Conservation (phyloP, 176 grass and related monocot species). For the Triticum urartu region DNA sequence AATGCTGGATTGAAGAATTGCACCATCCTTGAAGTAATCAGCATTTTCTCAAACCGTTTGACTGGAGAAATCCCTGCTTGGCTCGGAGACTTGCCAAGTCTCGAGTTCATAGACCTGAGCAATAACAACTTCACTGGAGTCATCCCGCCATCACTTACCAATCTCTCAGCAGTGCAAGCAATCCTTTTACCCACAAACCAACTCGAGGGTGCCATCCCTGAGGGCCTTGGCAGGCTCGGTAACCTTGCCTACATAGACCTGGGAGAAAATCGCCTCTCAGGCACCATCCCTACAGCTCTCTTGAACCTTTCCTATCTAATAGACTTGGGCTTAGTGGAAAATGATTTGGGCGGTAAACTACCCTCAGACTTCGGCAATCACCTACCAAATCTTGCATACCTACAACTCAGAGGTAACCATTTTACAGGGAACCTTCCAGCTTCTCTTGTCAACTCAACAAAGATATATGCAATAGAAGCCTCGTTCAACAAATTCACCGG, state of each 20-base stretch:
- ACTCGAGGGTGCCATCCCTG: conserved; percentile 11
- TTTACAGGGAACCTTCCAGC: conserved; percentile 37
- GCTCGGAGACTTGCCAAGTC: not conserved
- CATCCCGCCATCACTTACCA: conserved; percentile 10
- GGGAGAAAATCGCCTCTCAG: too few species aligned
- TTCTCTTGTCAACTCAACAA: conserved; percentile 38
- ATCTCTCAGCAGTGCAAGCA: not conserved
- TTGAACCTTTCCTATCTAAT: conserved; percentile 41
- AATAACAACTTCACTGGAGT: not conserved
- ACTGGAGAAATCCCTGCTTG: conserved; percentile 21
- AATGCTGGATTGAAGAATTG: not conserved
- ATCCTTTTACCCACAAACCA: not conserved
- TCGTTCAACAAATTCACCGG: conserved; percentile 38
- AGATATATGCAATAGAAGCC: conserved; percentile 23
- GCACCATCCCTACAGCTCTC: conserved; percentile 20
- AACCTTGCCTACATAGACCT: fast-evolving
- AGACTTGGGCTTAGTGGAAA: too few species aligned
- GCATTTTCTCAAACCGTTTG: not conserved
- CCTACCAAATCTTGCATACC: conserved; percentile 19
- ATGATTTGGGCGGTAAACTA: not conserved
- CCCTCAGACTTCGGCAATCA: conserved; percentile 28
- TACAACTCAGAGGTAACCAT: conserved; percentile 17
- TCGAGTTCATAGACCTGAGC: not conserved
- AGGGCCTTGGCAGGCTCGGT: not conserved
- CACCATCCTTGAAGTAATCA: not conserved